A percentile compares a stretch with the other conserved stretches of the same genome.
phyloP scores from a whole-genome alignment of 164 flowering plant genomes.

The Santalum album region DNA sequence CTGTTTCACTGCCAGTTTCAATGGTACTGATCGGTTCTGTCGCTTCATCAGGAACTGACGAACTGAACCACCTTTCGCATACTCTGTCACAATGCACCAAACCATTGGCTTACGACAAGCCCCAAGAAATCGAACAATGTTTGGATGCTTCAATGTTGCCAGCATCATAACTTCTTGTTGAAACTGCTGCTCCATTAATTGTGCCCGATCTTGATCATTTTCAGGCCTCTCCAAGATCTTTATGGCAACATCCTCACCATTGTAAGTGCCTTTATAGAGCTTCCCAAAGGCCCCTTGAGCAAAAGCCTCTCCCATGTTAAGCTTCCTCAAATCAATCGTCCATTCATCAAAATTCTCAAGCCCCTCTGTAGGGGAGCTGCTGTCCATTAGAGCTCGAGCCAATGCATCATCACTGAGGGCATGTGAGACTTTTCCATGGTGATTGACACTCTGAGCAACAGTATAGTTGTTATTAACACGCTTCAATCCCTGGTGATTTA shows the following conservation, averaged over 20 bases:
- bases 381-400: constrained; percentile 60
- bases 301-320: constrained; percentile 54
- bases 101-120: constrained; percentile 62
- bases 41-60: constrained; percentile 50
- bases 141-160: constrained; percentile 56
- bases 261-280: constrained; percentile 54
- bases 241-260: constrained; percentile 72
- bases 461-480: not conserved
- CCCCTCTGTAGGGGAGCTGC: constrained; percentile 45
- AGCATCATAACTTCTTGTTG: constrained; percentile 74
- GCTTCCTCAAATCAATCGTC: constrained; percentile 66
- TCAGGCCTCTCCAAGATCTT: constrained; percentile 70
- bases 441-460: constrained; percentile 1
- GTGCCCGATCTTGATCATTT: constrained; percentile 40
- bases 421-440: constrained; percentile 1
- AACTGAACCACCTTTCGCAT: constrained; percentile 75
- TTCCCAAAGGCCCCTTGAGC: constrained; percentile 77
- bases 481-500: not conserved
- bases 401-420: constrained; percentile 11
- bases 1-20: constrained; percentile 58
- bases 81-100: constrained; percentile 77
- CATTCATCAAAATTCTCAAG: constrained; percentile 55
- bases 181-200: constrained; percentile 62
- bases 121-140: constrained; percentile 64
- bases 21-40: constrained; percentile 46